Evolutionary conservation across 768 basidiomycete genomes (phyloP), one percentile per base, ranked within the genome.

Genomic region (Lyophyllum shimeji): DNA sequence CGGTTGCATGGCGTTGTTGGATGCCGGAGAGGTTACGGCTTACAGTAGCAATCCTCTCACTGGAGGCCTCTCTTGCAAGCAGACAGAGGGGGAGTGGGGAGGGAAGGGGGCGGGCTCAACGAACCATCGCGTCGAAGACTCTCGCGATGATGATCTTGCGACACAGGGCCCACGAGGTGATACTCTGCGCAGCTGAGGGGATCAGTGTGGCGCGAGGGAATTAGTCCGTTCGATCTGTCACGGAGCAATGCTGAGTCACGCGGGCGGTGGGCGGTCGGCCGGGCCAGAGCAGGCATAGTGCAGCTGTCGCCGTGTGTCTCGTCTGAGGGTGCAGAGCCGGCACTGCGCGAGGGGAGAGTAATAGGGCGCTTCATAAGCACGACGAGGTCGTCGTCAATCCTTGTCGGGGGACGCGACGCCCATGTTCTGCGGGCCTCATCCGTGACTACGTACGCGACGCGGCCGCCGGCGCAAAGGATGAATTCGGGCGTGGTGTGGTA

Each of bases 351-450:
- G 39, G 51, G 59, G 18, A 60, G 11, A 12, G 53, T 52, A 1
- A 60, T 34, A 1, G 59, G 55, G 2, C 25, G 37, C 18, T 57
- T 60, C 56, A 60, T 57, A n/a, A 20, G 44, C 7, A 8, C 9
- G 24, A 60, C 46, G 7, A 60, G 56, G 4, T 43, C 27, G 24
- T 60, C 55, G 13, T 60, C 45, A 6, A 57, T 50, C 15, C 17
- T 21, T 21, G 27, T 23, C 12, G 39, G 49, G 24, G 25, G 52
- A 46, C 29, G 44, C 20, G 27, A 24, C 18, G 24, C 1, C 15
- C 20, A 11, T 1, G 24, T 21, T 12, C n/a, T 15, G 12, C 17
- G 12, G 13, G 21, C 24, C 7, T 33, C 24, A 9, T 46, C 53
- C n/a, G 27, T 39, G 25, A 50, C 29, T 33, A 43, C 17, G n/a